Evolutionary conservation across 73 alveolate genomes (phyloP).

Genomic region (Stentor roeselii): DNA sequence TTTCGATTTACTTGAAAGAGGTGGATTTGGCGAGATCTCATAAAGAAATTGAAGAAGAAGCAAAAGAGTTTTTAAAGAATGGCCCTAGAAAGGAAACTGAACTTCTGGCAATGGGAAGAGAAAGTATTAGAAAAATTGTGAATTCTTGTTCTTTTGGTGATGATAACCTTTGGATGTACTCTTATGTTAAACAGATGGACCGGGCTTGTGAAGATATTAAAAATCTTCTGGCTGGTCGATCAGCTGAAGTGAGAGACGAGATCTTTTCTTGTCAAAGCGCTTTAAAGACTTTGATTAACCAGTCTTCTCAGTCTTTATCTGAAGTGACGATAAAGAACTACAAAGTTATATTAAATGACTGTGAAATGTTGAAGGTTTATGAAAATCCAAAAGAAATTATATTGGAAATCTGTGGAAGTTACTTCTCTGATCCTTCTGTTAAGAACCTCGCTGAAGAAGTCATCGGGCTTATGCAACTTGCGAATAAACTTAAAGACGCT

Average conservation of each 20-base stretch:
- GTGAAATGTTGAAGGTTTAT: background rate
- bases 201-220: conserved; percentile 10
- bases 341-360: background rate
- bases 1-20: background rate
- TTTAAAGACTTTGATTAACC: background rate
- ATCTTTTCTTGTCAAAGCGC: background rate
- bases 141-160: background rate
- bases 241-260: conserved; percentile 1
- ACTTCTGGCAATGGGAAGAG: conserved; percentile 4
- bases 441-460: background rate
- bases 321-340: background rate
- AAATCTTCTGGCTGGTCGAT: background rate
- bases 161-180: background rate
- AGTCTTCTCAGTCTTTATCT: background rate
- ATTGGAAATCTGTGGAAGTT: background rate
- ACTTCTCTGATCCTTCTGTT: background rate
- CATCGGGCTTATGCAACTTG: background rate
- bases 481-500: background rate
- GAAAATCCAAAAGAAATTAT: background rate
- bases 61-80: background rate
- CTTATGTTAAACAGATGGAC: background rate
- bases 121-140: background rate
- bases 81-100: background rate
- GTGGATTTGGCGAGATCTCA: background rate
- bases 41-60: conserved; percentile 22